These are phyloP conservation scores for Collybia sp. DNA, from an alignment of 768 basidiomycete species.

Conservation along the genomic window DNA sequence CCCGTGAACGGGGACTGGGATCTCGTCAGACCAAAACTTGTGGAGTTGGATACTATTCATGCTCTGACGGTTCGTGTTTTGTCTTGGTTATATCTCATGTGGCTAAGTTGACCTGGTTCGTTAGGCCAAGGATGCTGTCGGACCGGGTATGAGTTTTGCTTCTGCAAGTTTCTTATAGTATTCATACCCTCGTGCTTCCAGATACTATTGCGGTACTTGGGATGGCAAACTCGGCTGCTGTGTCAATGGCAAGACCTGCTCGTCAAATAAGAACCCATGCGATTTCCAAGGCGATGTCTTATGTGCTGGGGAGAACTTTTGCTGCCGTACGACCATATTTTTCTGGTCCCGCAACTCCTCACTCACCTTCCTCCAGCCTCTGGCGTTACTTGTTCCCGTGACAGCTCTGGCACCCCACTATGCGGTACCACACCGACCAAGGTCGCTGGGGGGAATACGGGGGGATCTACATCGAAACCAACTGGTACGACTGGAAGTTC, in stretches of 20 bases:
- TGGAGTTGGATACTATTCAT: slow-evolving; percentile 4
- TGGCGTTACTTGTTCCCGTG: too few relatives aligned
- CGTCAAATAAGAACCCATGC: slow-evolving; percentile 9
- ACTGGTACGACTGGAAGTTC: too few relatives aligned
- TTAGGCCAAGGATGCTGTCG: slow-evolving; percentile 14
- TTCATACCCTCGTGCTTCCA: too few relatives aligned
- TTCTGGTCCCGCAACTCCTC: too few relatives aligned
- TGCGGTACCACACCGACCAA: too few relatives aligned
- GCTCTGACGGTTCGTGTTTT: slow-evolving; percentile 6
- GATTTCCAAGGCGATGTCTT: slow-evolving; percentile 7
- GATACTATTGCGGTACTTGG: slow-evolving; percentile 16
- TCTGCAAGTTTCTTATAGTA: too few relatives aligned
- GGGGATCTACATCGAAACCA: too few relatives aligned
- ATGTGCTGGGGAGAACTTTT: slow-evolving; percentile 14
- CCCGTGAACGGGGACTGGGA: too few relatives aligned
- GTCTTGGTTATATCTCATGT: neutral
- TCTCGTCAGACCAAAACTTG: slow-evolving; percentile 1
- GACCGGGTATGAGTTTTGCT: neutral
- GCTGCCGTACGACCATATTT: slow-evolving; percentile 6
- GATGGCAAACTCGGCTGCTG: slow-evolving; percentile 16
- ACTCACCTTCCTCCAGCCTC: too few relatives aligned
- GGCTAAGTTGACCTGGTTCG: neutral
- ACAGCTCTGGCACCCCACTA: too few relatives aligned
- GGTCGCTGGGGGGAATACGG: too few relatives aligned
- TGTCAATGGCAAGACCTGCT: slow-evolving; percentile 12